phyloP scores from a whole-genome alignment of 1,284 basidiomycete genomes.

The Heterobasidion occidentale region DNA sequence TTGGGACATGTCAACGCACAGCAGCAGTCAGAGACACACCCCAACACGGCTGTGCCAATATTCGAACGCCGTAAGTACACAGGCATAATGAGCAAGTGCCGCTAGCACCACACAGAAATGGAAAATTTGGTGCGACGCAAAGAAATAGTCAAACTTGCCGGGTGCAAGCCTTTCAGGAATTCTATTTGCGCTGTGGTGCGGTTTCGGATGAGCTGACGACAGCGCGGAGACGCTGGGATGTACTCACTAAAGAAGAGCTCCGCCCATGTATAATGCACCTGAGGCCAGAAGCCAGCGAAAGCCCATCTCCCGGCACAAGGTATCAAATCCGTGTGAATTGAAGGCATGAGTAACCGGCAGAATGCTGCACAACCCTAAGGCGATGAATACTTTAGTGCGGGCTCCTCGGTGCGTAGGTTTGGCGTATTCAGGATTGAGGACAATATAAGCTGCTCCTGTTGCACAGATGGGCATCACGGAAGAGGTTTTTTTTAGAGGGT shows the following conservation, averaged over 20 bases:
- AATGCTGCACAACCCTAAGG: conserved; percentile 68
- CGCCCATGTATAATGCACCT: conserved; percentile 66
- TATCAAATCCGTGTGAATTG: conserved; percentile 46
- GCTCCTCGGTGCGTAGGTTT: conserved; percentile 71
- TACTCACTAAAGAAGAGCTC: conserved; percentile 79
- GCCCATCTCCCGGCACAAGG: conserved; percentile 56
- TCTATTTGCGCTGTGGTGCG: conserved; percentile 56
- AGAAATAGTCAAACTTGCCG: conserved; percentile 76
- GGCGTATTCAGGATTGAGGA: conserved; percentile 74
- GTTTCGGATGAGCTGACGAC: conserved; percentile 7
- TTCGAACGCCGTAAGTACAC: conserved; percentile 47
- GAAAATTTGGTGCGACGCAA: conserved; percentile 84
- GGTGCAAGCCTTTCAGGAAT: conserved; percentile 77
- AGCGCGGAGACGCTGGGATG: conserved; percentile 5
- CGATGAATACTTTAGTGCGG: conserved; percentile 76
- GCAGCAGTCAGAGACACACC: neutral
- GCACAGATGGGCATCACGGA: neutral
- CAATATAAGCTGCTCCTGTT: conserved; percentile 64
- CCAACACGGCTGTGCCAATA: conserved; percentile 40
- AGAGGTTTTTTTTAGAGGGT: conserved; percentile 12
- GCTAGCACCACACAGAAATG: conserved; percentile 78
- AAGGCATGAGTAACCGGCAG: conserved; percentile 68
- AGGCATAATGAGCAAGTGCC: conserved; percentile 67
- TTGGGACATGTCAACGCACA: neutral
- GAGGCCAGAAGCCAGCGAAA: conserved; percentile 61